Evolutionary conservation across 73 alveolate genomes (phyloP).

Genomic region (Blepharisma stoltei): DNA sequence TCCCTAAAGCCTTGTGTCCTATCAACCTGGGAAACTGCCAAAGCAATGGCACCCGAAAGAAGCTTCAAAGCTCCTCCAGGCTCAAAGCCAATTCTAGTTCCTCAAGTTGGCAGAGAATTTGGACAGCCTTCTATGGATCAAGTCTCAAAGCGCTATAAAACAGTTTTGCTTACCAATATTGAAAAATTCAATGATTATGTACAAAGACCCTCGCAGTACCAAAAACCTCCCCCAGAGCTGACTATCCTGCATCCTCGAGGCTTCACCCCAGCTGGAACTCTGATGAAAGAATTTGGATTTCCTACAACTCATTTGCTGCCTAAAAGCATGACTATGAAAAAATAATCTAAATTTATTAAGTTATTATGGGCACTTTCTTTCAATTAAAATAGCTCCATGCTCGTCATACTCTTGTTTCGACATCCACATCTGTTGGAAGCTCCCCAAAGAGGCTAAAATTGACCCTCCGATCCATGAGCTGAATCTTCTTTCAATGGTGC

Average conservation of each 20-base stretch:
- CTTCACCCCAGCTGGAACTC: neutral
- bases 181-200: neutral
- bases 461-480: constrained; percentile 96
- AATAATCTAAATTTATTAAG: neutral
- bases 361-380: constrained; percentile 82
- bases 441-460: constrained; percentile 85
- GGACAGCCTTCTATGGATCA: neutral
- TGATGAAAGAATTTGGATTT: too few relatives aligned
- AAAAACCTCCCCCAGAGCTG: neutral
- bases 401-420: constrained; percentile 92
- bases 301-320: too few relatives aligned
- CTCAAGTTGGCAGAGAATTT: neutral
- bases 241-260: constrained; percentile 3
- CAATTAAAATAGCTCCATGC: constrained; percentile 89
- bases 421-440: constrained; percentile 96
- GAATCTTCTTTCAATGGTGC: constrained; percentile 75
- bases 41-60: constrained; percentile 1
- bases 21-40: neutral
- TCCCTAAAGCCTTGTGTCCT: neutral
- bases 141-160: neutral
- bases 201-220: neutral
- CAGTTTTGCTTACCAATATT: neutral
- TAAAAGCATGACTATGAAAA: too few relatives aligned
- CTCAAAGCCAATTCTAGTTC: neutral
- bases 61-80: constrained; percentile 14